Evolutionary conservation across 305 asterid species (phyloP).

Genomic region (Withania somnifera): DNA sequence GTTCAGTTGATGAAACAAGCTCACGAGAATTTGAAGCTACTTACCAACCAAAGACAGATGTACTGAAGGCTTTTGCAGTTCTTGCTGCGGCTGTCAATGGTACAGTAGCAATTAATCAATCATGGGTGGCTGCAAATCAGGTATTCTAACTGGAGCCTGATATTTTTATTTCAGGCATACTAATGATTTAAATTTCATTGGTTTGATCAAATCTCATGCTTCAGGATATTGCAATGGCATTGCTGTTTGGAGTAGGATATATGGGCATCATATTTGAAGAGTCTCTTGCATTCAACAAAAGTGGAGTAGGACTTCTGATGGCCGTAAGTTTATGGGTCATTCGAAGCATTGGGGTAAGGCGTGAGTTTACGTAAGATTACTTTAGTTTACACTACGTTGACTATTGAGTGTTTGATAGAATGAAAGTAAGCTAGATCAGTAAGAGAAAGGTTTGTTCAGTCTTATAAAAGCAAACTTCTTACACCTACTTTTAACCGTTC

Average conservation of each 20-base stretch:
- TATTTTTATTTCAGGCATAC: conserved; percentile 4
- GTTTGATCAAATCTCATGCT: conserved; percentile 22
- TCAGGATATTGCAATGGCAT: conserved; percentile 91
- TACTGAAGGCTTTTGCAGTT: conserved; percentile 77
- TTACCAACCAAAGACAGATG: conserved; percentile 81
- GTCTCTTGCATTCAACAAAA: conserved; percentile 93
- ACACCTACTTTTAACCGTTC: not conserved
- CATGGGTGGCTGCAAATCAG: conserved; percentile 97
- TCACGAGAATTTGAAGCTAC: conserved; percentile 58
- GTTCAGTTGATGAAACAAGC: conserved; percentile 84
- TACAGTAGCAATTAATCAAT: conserved; percentile 79
- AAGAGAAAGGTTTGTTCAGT: not conserved
- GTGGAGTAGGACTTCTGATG: conserved; percentile 98
- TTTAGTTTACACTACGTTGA: not conserved
- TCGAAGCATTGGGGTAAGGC: conserved; percentile 86
- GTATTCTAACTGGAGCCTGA: conserved; percentile 25
- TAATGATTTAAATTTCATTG: conserved; percentile 3
- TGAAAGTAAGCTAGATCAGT: not conserved
- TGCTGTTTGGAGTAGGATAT: conserved; percentile 82
- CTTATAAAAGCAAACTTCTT: not conserved
- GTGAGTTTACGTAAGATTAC: not conserved
- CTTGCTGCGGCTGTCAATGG: conserved; percentile 82
- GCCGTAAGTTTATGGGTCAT: conserved; percentile 93
- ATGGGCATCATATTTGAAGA: conserved; percentile 94
- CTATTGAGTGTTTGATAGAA: not conserved